Evolutionary conservation across 129 eudicot species (phyloP).

Genomic region (Arctium minus): DNA sequence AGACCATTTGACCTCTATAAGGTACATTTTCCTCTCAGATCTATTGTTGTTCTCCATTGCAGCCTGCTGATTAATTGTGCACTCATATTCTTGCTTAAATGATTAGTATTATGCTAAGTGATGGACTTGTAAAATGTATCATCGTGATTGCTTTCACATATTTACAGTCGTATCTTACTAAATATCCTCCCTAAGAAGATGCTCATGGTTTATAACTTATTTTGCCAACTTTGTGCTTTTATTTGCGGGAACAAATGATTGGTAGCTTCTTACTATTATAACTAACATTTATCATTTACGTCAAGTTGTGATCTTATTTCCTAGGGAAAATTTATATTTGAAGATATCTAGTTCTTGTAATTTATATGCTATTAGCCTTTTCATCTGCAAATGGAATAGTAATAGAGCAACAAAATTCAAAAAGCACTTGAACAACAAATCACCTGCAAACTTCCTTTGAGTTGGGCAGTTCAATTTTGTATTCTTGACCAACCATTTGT

Average conservation of each 20-base stretch:
- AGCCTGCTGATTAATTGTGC: background rate
- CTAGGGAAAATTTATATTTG: background rate
- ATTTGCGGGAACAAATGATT: background rate
- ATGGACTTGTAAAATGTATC: background rate
- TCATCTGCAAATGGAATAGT: background rate
- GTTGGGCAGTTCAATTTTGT: background rate
- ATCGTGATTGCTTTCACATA: background rate
- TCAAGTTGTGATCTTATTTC: background rate
- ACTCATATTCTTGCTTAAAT: background rate
- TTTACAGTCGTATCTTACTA: background rate
- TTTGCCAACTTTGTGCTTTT: background rate
- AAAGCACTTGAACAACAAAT: background rate
- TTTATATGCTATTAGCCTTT: background rate
- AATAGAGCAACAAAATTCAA: background rate
- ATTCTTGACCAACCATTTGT: background rate
- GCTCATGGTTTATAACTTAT: background rate
- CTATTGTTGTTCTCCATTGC: background rate
- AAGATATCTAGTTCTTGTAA: background rate
- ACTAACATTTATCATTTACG: background rate
- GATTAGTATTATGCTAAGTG: background rate
- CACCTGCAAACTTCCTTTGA: background rate
- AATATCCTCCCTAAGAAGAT: background rate
- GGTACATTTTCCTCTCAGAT: slow-evolving; percentile 33
- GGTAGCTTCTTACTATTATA: background rate
- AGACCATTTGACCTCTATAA: slow-evolving; percentile 98